Evolutionary conservation across 352 stramenopile species (phyloP), one percentile per base, ranked within the genome.

Genomic region (Phytophthora nicotianae): DNA sequence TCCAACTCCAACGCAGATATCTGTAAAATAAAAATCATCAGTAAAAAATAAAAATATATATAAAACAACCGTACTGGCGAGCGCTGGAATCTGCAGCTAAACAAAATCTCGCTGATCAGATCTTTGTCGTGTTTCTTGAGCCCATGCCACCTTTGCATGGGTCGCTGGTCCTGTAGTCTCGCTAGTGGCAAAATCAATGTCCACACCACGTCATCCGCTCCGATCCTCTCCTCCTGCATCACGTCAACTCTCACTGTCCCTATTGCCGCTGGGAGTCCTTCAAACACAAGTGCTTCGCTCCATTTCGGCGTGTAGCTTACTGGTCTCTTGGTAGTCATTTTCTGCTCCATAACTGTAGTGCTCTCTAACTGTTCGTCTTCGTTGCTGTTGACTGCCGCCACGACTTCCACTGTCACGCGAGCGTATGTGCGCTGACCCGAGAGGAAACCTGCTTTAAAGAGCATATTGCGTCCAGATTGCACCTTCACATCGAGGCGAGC

Each of bases 141-240:
- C 41, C 60, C 50, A 8, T 87, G 72, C 81, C 81, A 90, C 46
- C 68, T 75, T 5, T 84, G 68, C 23, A 72, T 61, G 13, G 50
- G 32, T 3, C 81, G 64, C 57, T 90, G 81, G 51, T 88, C 68
- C 27, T 90, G 79, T 17, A 90, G 50, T 27, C 56, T 46, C 7
- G 68, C 53, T 16, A 90, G 60, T 46, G 81, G 76, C 5, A 90
- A 40, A 13, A 75, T 54, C 1, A 79, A 41, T 0, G 50, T 72
- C 1, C 81, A 78, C 20, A 88, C 58, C 0, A 81, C 20, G 7
- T 76, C 57, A 46, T 90, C 78, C 0, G 68, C 59, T 3, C 78
- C 78, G 40, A 90, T 71, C 59, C 63, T 64, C 41, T 90, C 81
- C 43, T 88, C 78, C 55, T 90, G 81, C 74, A 90, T 76, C 6